phyloP scores from a whole-genome alignment of 257 asterid species.

The Solanum clarkiae region DNA sequence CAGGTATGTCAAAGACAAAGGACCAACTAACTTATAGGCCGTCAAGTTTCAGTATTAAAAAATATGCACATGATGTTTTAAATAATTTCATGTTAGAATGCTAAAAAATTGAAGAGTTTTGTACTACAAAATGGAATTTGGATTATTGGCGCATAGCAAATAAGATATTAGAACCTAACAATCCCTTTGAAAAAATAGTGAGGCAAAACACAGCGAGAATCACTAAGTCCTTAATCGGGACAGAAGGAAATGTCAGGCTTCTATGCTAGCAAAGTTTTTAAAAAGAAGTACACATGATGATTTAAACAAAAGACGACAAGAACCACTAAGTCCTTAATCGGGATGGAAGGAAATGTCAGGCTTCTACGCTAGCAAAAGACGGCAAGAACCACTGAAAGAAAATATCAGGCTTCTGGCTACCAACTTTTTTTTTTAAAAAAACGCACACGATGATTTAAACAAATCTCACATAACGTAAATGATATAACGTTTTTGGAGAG shows the following conservation, averaged over 20 bases:
- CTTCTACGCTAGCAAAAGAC: background rate
- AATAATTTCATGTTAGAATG: rapidly evolving
- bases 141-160: background rate
- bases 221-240: background rate
- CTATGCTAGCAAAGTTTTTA: background rate
- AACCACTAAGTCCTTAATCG: too few relatives aligned
- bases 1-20: background rate
- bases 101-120: background rate
- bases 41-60: background rate
- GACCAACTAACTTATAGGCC: background rate
- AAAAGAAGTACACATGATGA: background rate
- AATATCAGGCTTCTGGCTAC: background rate
- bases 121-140: background rate
- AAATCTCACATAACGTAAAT: background rate
- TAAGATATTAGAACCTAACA: background rate
- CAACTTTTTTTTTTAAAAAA: background rate
- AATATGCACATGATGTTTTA: background rate
- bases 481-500: background rate
- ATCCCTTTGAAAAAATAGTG: background rate
- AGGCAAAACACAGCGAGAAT: background rate
- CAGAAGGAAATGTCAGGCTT: background rate
- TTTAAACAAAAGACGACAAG: too few relatives aligned
- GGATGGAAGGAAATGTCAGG: too few relatives aligned
- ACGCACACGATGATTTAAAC: background rate
- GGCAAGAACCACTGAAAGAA: rapidly evolving